Evolutionary conservation across 106 monocot species (phyloP), one percentile per base, ranked within the genome.

Genomic region (Allium fistulosum): DNA sequence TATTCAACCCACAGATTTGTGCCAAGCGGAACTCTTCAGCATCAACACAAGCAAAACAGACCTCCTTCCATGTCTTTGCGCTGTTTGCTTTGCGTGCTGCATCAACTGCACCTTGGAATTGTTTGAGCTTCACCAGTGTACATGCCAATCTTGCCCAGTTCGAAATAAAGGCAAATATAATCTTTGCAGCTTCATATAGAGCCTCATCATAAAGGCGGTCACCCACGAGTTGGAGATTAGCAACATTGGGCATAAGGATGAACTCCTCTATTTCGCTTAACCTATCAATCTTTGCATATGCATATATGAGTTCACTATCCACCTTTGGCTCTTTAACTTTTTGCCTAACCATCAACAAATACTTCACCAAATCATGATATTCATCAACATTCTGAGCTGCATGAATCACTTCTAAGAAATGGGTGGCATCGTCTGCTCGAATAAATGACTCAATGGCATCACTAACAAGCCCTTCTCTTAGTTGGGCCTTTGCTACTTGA

Each of bases 21-120:
- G 95, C 95, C 76, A 96, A 67, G 4, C 95, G 88, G 72, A 96
- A 96, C 76, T 96, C 95, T 72, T 96, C 95, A 49, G 95, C 95
- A 76, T 96, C 91, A 47, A 96, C 95, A 76, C 95, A 96, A 64
- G 95, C 91, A 80, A 96, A 96, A 68, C 95, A 96, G 67, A 96
- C 95, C 75, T 96, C 95, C 76, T 96, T 96, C 95, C 95, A 96
- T 72, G 95, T 96, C 79, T 91, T 96, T 47, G 95, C 69, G 57
- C 95, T 96, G 68, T 96, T 96, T 66, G 95, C 95, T 72, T 96
- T 96, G 57, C 95, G 91, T 80, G 95, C 95, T 46, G 95, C 95
- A 82, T 96, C 95, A 80, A 96, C 95, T 53, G 95, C 95, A 70
- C 95, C 91, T 79, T 96, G 95, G 71, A 96, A 96, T 67, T 96